Conservation (phyloP, 805 yeast species). For the Pichia thaimueangensis region DNA sequence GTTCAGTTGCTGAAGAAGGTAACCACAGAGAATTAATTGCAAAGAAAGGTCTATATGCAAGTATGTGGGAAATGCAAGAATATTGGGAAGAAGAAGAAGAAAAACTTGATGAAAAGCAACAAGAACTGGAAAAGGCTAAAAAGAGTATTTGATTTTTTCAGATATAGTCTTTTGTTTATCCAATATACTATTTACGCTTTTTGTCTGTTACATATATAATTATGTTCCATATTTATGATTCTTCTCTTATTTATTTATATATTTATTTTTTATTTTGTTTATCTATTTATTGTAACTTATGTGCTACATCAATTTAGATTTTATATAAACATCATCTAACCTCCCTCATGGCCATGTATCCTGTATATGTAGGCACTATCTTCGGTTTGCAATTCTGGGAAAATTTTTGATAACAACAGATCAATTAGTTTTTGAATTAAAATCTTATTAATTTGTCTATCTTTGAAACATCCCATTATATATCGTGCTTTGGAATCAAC, state of each 20-base stretch:
- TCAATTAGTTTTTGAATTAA: slow-evolving; percentile 11
- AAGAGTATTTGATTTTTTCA: neutral
- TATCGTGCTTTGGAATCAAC: slow-evolving; percentile 2
- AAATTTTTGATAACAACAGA: slow-evolving; percentile 4
- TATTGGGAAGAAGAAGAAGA: slow-evolving; percentile 9
- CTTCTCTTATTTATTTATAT: neutral
- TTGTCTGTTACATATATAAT: no score
- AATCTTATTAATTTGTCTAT: slow-evolving; percentile 9
- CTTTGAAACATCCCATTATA: slow-evolving; percentile 4
- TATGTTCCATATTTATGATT: no score
- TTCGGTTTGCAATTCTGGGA: slow-evolving; percentile 11
- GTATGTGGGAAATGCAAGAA: slow-evolving; percentile 92
- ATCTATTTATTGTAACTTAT: slow-evolving; percentile 1
- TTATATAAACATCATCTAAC: no score
- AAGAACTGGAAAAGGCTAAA: neutral
- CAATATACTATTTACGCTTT: no score
- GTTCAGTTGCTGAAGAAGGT: slow-evolving; percentile 83
- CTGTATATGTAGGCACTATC: neutral
- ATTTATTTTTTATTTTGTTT: neutral
- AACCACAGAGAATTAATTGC: slow-evolving; percentile 59
- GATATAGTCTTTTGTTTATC: no score
- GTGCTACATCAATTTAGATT: neutral
- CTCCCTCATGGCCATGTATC: no score
- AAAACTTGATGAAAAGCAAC: neutral
- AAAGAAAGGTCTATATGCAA: slow-evolving; percentile 59